These are phyloP conservation scores for Cadophora malorum DNA, from an alignment of 2,329 filamentous ascomycete genomes.

Conservation along the genomic window DNA sequence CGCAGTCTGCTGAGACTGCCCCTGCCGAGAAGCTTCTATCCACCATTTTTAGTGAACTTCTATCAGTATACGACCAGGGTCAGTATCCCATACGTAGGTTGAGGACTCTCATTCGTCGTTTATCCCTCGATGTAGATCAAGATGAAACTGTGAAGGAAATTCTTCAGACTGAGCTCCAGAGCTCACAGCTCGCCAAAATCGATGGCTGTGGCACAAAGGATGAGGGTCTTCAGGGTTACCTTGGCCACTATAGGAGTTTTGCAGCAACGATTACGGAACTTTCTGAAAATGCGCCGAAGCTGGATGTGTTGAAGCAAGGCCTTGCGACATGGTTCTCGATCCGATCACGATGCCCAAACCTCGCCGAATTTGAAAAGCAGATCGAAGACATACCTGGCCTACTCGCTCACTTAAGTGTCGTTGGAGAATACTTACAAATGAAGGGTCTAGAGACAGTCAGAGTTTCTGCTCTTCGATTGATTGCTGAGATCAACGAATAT, in stretches of 20 bases:
- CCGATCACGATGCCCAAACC: conserved; percentile 51
- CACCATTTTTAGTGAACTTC: conserved; percentile 36
- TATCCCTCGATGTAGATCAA: conserved; percentile 33
- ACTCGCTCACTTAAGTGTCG: conserved; percentile 56
- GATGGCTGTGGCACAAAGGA: conserved; percentile 37
- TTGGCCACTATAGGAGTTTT: conserved; percentile 39
- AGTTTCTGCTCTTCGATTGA: conserved; percentile 55
- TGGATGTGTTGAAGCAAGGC: conserved; percentile 36
- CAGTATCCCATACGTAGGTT: conserved; percentile 44
- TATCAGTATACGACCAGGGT: conserved; percentile 39
- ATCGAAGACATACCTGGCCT: conserved; percentile 59
- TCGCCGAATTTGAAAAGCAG: conserved; percentile 49
- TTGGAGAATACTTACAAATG: conserved; percentile 63
- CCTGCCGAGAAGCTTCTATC: conserved; percentile 31
- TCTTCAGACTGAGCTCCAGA: conserved; percentile 29
- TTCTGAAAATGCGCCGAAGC: conserved; percentile 35
- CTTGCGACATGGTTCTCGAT: conserved; percentile 47
- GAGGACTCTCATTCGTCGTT: conserved; percentile 39
- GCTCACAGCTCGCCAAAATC: conserved; percentile 15
- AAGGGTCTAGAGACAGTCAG: conserved; percentile 59
- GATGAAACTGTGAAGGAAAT: conserved; percentile 24
- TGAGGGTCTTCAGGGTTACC: conserved; percentile 37
- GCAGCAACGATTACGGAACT: conserved; percentile 40
- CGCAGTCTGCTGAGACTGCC: conserved; percentile 30
- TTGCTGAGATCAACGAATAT: conserved; percentile 55